A percentile compares a stretch with the other conserved stretches of the same genome.
Conservation (phyloP, 2,329 filamentous ascomycete species). For the Arthrobotrys iridis region DNA sequence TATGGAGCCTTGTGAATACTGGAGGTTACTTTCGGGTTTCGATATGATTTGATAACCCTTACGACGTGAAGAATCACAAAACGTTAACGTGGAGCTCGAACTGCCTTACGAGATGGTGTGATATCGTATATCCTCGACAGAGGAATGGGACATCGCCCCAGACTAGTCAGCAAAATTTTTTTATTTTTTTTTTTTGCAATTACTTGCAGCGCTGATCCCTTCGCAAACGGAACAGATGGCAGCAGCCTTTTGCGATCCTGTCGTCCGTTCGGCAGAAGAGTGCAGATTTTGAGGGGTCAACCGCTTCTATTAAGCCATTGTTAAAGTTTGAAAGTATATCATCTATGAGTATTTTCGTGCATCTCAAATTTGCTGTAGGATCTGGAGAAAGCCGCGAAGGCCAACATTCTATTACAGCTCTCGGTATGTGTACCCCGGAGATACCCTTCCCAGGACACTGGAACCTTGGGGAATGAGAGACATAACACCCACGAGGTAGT, state of each 20-base stretch:
- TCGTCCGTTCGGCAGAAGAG: conserved; percentile 34
- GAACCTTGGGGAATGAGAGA: conserved; percentile 17
- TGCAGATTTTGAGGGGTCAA: background rate
- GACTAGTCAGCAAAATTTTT: background rate
- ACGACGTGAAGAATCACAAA: conserved; percentile 6
- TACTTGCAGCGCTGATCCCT: conserved; percentile 49
- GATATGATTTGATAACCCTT: conserved; percentile 39
- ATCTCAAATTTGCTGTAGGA: conserved; percentile 43
- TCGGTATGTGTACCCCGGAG: conserved; percentile 2
- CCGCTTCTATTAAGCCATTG: background rate
- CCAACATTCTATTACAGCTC: background rate
- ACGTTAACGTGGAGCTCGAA: conserved; percentile 8
- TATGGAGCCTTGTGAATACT: background rate
- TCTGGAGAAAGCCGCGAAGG: conserved; percentile 10
- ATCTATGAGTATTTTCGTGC: conserved; percentile 22
- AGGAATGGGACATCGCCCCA: conserved; percentile 20
- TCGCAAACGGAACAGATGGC: conserved; percentile 12
- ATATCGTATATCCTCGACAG: conserved; percentile 15
- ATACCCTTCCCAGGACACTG: conserved; percentile 21
- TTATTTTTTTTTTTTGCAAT: background rate
- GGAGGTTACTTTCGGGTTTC: conserved; percentile 25
- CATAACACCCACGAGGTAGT: conserved; percentile 10
- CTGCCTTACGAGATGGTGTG: conserved; percentile 12
- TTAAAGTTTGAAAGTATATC: conserved; percentile 16
- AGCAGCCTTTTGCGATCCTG: conserved; percentile 35